These are phyloP conservation scores for Dictyostelium brefeldianum DNA, from an alignment of 78 protist genomes.

Conservation along the genomic window DNA sequence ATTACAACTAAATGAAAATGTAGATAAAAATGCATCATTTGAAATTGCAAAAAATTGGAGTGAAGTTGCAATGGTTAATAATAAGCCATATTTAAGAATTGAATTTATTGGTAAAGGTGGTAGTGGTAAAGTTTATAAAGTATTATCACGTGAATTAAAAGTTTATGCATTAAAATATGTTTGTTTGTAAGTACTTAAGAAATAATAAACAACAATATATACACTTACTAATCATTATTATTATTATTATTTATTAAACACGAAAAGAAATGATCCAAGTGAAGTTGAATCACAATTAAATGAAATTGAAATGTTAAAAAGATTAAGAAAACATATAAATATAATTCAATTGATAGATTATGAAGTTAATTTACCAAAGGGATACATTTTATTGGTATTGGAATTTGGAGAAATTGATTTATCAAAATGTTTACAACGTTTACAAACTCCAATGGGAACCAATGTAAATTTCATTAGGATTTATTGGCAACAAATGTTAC, in stretches of 20 bases:
- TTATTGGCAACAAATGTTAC: conserved; percentile 91
- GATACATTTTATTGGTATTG: conserved; percentile 86
- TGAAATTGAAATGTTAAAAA: conserved; percentile 90
- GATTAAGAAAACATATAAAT: conserved; percentile 26
- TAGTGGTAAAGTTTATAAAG: conserved; percentile 39
- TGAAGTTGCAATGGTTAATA: conserved; percentile 66
- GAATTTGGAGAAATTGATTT: conserved; percentile 96
- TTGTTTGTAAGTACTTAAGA: conserved; percentile 14
- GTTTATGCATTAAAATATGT: conserved; percentile 70
- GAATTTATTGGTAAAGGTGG: conserved; percentile 94
- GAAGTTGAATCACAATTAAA: conserved; percentile 78
- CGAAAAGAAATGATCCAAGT: conserved; percentile 43
- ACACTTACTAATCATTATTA: not conserved
- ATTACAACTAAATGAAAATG: not conserved
- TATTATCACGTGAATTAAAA: conserved; percentile 66
- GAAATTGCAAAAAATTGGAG: conserved; percentile 43
- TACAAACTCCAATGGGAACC: not conserved
- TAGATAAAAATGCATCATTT: conserved; percentile 26
- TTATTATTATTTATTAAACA: not conserved
- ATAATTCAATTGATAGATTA: conserved; percentile 88
- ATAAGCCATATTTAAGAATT: conserved; percentile 48
- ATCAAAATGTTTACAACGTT: conserved; percentile 31
- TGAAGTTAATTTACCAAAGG: conserved; percentile 60
- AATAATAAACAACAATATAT: not conserved
- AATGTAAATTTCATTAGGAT: conserved; percentile 84